These are phyloP conservation scores for Quercus cerris DNA, from an alignment of 306 rosid species.

Conservation along the genomic window DNA sequence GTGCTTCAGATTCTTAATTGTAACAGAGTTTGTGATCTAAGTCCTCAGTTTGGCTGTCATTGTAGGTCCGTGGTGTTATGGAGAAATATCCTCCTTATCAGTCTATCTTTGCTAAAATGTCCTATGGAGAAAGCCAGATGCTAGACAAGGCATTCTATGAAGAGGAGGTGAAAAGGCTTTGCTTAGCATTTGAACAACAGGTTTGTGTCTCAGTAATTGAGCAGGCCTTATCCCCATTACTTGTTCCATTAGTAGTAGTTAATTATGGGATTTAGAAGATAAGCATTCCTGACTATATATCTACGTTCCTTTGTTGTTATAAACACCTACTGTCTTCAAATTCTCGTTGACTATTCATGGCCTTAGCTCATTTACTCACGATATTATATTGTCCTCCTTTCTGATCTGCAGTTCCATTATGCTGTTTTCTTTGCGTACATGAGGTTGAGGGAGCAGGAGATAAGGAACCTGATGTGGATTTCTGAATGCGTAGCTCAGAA, in stretches of 20 bases:
- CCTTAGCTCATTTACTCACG: not conserved
- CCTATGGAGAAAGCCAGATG: constrained; percentile 97
- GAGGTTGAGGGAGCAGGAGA: constrained; percentile 98
- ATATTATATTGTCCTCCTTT: constrained; percentile 14
- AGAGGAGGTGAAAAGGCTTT: constrained; percentile 98
- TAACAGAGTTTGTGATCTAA: constrained; percentile 1
- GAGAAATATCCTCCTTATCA: constrained; percentile 97
- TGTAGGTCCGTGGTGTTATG: constrained; percentile 85
- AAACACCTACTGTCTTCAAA: not conserved
- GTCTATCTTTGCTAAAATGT: constrained; percentile 76
- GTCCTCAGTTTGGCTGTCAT: constrained; percentile 18
- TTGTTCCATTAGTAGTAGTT: not conserved
- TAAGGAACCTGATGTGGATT: constrained; percentile 96
- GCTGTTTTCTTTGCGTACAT: constrained; percentile 95
- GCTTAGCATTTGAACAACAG: constrained; percentile 98
- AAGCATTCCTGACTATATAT: not conserved
- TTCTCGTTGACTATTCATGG: not conserved
- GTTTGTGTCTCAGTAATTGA: constrained; percentile 28
- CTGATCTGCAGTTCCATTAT: constrained; percentile 77
- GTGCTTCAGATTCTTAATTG: not conserved
- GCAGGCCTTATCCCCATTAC: not conserved
- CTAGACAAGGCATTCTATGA: constrained; percentile 98
- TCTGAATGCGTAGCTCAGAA: constrained; percentile 98
- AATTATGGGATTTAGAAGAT: not conserved
- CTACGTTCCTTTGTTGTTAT: not conserved